Percentiles rank a stretch among this genome's conserved stretches.
These are phyloP conservation scores for Leccinum disarticulatum DNA, from an alignment of 768 basidiomycete genomes.

Conservation along the genomic window DNA sequence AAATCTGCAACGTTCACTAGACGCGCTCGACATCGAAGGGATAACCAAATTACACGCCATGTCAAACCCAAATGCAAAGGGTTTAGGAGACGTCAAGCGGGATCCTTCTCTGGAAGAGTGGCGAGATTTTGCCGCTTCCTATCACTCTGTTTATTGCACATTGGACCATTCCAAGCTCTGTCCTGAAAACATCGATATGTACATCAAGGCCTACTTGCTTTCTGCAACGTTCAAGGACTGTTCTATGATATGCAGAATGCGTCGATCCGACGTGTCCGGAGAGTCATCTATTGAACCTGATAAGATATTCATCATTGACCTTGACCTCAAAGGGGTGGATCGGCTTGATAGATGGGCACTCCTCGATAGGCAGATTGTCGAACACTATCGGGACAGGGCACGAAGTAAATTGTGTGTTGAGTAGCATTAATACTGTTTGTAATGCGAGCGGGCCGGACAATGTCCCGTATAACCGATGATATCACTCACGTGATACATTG, in stretches of 20 bases:
- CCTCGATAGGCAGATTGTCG: constrained; percentile 68
- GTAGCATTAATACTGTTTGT: not conserved
- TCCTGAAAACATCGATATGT: constrained; percentile 53
- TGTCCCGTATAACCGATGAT: no score
- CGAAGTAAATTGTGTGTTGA: constrained; percentile 25
- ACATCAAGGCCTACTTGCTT: constrained; percentile 74
- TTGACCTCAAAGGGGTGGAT: constrained; percentile 75
- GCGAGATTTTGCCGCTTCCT: constrained; percentile 58
- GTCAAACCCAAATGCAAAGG: constrained; percentile 7
- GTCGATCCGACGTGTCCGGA: constrained; percentile 7
- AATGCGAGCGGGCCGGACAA: no score
- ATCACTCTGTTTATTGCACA: constrained; percentile 38
- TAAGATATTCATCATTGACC: constrained; percentile 73
- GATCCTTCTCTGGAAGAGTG: constrained; percentile 69
- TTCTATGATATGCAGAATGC: constrained; percentile 58
- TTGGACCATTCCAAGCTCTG: constrained; percentile 40
- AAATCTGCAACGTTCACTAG: constrained; percentile 71
- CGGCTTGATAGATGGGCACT: constrained; percentile 70
- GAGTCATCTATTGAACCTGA: constrained; percentile 33
- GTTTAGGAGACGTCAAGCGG: constrained; percentile 31
- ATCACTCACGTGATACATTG: constrained; percentile 8
- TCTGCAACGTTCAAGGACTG: constrained; percentile 98
- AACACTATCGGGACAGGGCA: constrained; percentile 34
- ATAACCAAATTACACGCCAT: constrained; percentile 46
- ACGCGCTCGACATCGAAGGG: constrained; percentile 84